These are phyloP conservation scores for Fragaria ananassa DNA, from an alignment of 306 rosid species.

Conservation along the genomic window DNA sequence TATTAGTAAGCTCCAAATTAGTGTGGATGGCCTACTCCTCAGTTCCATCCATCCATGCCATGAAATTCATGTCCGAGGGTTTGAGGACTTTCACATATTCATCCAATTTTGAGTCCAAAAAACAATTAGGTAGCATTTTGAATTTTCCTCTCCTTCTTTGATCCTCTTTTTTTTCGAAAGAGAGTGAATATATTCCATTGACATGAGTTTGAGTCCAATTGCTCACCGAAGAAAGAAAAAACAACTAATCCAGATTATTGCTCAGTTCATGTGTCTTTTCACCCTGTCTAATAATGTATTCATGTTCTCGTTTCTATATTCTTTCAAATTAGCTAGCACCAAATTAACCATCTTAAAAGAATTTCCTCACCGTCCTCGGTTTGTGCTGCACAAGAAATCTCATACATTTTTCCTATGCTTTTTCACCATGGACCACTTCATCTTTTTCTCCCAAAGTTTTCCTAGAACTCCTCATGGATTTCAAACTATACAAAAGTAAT, in stretches of 20 bases:
- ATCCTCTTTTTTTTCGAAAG: not conserved
- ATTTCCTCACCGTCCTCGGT: not conserved
- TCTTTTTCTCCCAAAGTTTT: not conserved
- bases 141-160: not conserved
- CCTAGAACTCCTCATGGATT: not conserved
- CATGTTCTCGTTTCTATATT: not conserved
- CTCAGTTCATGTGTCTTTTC: not conserved
- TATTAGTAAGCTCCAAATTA: not conserved
- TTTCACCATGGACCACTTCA: constrained; percentile 11
- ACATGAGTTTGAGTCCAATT: no score
- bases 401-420: not conserved
- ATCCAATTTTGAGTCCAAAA: not conserved
- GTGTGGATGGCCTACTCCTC: not conserved
- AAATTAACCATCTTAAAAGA: constrained; percentile 12
- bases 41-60: not conserved
- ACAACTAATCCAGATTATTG: not conserved
- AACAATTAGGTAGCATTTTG: not conserved
- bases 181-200: no score
- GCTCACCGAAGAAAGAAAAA: no score
- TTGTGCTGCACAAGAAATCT: not conserved
- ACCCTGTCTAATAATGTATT: not conserved
- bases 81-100: not conserved
- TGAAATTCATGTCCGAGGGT: constrained; percentile 7
- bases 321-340: not conserved
- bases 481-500: not conserved